These are phyloP conservation scores for Xylogone sp. DNA, from an alignment of 2,329 filamentous ascomycete genomes.

Conservation along the genomic window DNA sequence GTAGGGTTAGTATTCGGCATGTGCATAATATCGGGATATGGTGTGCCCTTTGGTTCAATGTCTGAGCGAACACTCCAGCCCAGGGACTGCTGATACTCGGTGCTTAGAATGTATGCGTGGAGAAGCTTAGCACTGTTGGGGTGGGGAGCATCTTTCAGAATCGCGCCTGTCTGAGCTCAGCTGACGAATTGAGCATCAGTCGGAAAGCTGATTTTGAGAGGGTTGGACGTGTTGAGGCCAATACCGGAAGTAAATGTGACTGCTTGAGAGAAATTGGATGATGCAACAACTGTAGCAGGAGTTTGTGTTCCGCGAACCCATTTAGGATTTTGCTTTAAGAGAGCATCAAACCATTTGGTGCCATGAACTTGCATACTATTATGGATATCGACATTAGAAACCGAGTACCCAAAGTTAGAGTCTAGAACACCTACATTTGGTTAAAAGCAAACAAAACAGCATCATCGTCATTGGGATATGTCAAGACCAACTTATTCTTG, in stretches of 20 bases:
- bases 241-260: conserved; percentile 31
- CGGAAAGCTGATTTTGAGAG: conserved; percentile 24
- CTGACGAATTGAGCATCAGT: conserved; percentile 38
- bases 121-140: conserved; percentile 49
- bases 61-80: conserved; percentile 30
- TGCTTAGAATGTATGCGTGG: conserved; percentile 40
- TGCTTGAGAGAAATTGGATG: conserved; percentile 25
- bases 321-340: conserved; percentile 43
- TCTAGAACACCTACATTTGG: conserved; percentile 35
- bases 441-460: conserved; percentile 49
- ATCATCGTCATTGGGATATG: conserved; percentile 56
- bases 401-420: neutral
- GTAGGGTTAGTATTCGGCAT: conserved; percentile 27
- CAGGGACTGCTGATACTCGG: conserved; percentile 28
- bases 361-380: conserved; percentile 37
- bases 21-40: conserved; percentile 26
- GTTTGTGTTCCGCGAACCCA: conserved; percentile 51
- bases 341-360: conserved; percentile 40
- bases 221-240: too few species aligned
- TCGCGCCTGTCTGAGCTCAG: conserved; percentile 46
- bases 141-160: conserved; percentile 43
- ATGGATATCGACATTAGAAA: neutral
- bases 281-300: conserved; percentile 31
- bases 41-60: conserved; percentile 15
- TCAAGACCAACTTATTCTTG: conserved; percentile 50